Base-by-base conservation (phyloP, 805 yeast genomes). In the Huiozyma naganishii region DNA sequence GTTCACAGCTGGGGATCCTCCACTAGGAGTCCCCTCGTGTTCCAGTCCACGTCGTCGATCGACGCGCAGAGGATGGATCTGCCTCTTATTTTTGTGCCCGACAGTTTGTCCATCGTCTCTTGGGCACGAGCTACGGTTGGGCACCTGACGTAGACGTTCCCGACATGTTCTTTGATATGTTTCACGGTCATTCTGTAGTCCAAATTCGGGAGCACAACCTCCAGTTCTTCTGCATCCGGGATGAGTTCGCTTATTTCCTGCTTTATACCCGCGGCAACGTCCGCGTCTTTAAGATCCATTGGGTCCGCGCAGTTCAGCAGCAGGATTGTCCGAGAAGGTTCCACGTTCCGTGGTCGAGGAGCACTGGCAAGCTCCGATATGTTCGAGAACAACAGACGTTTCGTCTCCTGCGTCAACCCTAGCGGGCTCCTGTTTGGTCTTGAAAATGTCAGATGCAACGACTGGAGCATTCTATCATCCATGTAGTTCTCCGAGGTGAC, bases 121-220 rank as follows among this genome's bases (percentile, higher is more conserved):
- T 65, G 57, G 1, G 95, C 80, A 2, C 64, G 62, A 1, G 72
- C 73, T 1, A 68, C 61, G 9, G 67, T 65, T 1, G 68, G 70
- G 61, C 83, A 88, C 58, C 80, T 77, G 23, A 84, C 76, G 58
- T 71, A 87, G 0, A 87, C 70, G 48, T 76, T 80, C 0, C 96
- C 95, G 40, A 80, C 70, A 6, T 83, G 85, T 2, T 81, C 40
- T 65, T 72, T 44, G 63, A 74, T 44, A 40, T 53, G 52, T 57
- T 70, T 66, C 50, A 71, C 53, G 54, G 76, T 70, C 57, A 72
- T 62, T 41, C 67, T 69, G 54, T 64, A 69, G 36, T 64, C 67
- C 1, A 56, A 53, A 12, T 58, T 47, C 54, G 78, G 88, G 50
- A 72, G 69, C 0, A 92, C 88, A 12, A 87, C 74, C 44, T 70